Conservation (phyloP, 345 rosid species). For the Fremontodendron californicum region DNA sequence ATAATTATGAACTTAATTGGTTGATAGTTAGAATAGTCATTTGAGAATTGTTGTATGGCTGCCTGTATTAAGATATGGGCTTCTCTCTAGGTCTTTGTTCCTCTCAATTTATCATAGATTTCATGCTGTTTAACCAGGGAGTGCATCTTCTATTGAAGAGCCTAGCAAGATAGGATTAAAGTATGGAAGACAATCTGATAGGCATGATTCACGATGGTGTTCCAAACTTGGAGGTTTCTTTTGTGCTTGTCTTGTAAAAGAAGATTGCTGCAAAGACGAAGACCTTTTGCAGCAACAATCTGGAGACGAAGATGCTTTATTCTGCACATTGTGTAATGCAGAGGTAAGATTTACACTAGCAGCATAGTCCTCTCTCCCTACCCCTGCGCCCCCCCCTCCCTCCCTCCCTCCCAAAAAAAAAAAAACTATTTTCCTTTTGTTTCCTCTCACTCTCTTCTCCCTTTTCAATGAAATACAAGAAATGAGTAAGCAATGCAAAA, state of each 20-base stretch:
- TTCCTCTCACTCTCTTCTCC: not conserved
- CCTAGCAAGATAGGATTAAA: slow-evolving; percentile 37
- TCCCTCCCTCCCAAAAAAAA: not conserved
- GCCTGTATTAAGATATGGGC: not conserved
- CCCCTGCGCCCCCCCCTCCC: not conserved
- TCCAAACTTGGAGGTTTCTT: slow-evolving; percentile 46
- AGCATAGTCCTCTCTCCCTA: not conserved
- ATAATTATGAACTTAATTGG: not conserved
- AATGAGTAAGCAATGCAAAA: not conserved
- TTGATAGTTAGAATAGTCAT: not conserved
- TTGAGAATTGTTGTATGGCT: not conserved
- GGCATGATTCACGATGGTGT: slow-evolving; percentile 45
- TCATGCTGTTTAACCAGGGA: slow-evolving; percentile 32
- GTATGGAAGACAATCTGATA: slow-evolving; percentile 35
- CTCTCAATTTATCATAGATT: slow-evolving; percentile 10
- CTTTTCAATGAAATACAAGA: not conserved
- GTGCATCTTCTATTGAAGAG: slow-evolving; percentile 47
- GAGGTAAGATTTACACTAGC: slow-evolving; percentile 45
- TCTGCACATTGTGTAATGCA: slow-evolving; percentile 92
- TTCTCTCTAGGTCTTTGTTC: not conserved
- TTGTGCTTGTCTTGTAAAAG: slow-evolving; percentile 57
- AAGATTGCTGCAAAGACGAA: slow-evolving; percentile 72
- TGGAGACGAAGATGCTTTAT: slow-evolving; percentile 68
- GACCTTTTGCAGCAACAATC: slow-evolving; percentile 38
- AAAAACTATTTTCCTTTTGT: no score